Evolutionary conservation across 2,329 filamentous ascomycete species (phyloP).

Genomic region (Phaeosphaeriaceae sp.): DNA sequence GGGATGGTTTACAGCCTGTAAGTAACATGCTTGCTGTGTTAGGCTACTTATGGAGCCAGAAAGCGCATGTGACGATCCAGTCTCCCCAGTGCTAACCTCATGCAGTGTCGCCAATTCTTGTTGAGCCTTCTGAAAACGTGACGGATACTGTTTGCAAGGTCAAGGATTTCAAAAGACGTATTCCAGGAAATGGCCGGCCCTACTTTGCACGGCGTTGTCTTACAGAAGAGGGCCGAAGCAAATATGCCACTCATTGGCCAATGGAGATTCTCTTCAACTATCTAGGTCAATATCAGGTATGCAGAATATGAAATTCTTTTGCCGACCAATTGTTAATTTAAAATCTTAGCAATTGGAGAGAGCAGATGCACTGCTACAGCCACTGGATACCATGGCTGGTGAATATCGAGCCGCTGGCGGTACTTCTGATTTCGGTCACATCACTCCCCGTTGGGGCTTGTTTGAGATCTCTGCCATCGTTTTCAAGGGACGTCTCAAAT

Average conservation of each 20-base stretch:
- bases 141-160: conserved; percentile 62
- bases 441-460: conserved; percentile 56
- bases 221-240: conserved; percentile 35
- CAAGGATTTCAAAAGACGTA: conserved; percentile 59
- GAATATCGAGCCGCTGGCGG: conserved; percentile 55
- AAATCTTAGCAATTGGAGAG: conserved; percentile 54
- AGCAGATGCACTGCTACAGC: conserved; percentile 53
- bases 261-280: conserved; percentile 69
- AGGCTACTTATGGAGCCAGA: background rate
- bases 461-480: conserved; percentile 63
- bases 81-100: background rate
- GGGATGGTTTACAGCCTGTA: conserved; percentile 65
- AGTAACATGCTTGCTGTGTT: conserved; percentile 32
- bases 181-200: conserved; percentile 46
- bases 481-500: conserved; percentile 55
- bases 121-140: conserved; percentile 40
- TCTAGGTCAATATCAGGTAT: conserved; percentile 60
- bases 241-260: conserved; percentile 49
- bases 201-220: conserved; percentile 55
- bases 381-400: conserved; percentile 55
- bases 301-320: background rate
- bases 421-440: conserved; percentile 54
- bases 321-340: conserved; percentile 28
- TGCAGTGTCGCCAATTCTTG: conserved; percentile 52
- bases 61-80: background rate